Evolutionary conservation across 192 early-diverging fungal genomes (phyloP).

Genomic region (Backusella liffmaniae): DNA sequence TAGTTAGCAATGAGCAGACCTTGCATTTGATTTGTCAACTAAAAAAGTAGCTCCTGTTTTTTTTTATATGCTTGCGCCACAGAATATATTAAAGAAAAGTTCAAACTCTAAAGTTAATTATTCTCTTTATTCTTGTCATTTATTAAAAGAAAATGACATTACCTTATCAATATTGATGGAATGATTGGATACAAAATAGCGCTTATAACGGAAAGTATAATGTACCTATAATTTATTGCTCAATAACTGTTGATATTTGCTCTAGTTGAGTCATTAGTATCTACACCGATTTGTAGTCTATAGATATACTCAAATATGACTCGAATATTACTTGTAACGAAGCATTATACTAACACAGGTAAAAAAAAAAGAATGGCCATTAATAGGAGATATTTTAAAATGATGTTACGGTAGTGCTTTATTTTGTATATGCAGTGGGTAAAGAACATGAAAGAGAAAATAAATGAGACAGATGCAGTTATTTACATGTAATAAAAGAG

Average conservation of each 20-base stretch:
- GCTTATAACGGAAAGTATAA: neutral
- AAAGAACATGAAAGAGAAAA: neutral
- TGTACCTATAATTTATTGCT: neutral
- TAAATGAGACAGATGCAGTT: neutral
- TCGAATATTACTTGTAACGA: neutral
- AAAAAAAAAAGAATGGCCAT: neutral
- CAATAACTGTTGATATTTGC: too few relatives aligned
- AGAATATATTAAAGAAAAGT: neutral
- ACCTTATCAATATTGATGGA: neutral
- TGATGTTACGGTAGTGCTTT: neutral
- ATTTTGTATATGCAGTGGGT: too few relatives aligned
- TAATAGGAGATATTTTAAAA: neutral
- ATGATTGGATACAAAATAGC: too few relatives aligned
- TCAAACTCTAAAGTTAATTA: neutral
- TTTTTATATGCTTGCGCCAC: neutral
- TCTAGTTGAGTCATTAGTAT: too few relatives aligned
- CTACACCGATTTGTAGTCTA: too few relatives aligned
- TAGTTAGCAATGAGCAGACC: neutral
- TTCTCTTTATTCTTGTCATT: neutral
- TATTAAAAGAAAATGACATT: neutral
- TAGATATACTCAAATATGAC: neutral
- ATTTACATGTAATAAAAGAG: neutral
- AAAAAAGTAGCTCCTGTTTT: neutral
- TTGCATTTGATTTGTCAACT: neutral
- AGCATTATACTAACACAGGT: neutral